phyloP scores from a whole-genome alignment of 208 protist genomes.

The Kentomonas sorsogonicus region DNA sequence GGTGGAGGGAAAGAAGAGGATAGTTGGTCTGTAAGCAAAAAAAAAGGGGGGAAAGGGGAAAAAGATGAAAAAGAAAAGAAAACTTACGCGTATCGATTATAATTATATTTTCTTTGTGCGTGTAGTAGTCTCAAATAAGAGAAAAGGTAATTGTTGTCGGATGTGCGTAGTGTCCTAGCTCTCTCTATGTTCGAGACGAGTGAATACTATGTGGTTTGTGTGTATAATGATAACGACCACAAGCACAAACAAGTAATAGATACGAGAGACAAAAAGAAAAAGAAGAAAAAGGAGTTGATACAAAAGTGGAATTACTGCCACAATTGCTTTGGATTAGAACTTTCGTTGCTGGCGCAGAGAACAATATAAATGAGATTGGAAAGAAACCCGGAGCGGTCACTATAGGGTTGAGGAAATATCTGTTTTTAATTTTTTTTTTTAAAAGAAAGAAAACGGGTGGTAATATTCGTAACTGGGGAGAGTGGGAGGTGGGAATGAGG shows the following conservation, averaged over 20 bases:
- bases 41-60: constrained; percentile 7
- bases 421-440: neutral
- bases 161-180: too few relatives aligned
- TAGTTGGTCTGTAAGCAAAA: neutral
- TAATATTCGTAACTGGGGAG: neutral
- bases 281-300: neutral
- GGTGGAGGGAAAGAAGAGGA: neutral
- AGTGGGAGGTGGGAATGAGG: neutral
- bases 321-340: too few relatives aligned
- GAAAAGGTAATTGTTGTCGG: neutral
- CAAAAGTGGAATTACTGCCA: too few relatives aligned
- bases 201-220: too few relatives aligned
- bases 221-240: too few relatives aligned
- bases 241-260: neutral
- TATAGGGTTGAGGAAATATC: neutral
- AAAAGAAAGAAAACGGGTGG: constrained; percentile 1
- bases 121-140: neutral
- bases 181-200: too few relatives aligned
- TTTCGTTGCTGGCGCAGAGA: too few relatives aligned
- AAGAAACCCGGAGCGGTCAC: neutral
- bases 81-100: constrained; percentile 5
- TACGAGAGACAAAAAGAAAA: constrained; percentile 3
- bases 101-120: neutral
- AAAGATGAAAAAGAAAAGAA: neutral
- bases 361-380: neutral